These are phyloP conservation scores for Trichosporon inkin DNA, from an alignment of 1,284 basidiomycete species.

Conservation along the genomic window DNA sequence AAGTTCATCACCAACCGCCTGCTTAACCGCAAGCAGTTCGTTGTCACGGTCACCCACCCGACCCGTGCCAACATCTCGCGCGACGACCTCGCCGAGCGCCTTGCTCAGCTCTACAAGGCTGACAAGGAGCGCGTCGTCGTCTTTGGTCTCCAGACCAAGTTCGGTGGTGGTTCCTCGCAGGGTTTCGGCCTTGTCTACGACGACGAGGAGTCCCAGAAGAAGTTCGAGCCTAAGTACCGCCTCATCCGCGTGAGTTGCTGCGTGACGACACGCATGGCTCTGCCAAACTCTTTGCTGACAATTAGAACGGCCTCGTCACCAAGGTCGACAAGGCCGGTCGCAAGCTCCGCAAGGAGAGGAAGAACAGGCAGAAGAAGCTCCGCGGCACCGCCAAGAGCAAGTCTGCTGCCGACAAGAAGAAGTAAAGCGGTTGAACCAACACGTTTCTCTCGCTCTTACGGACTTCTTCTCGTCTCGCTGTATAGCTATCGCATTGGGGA, in stretches of 20 bases:
- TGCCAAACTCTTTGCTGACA: constrained; percentile 1
- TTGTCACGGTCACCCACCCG: constrained; percentile 94
- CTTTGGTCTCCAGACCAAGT: constrained; percentile 77
- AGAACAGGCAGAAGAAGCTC: constrained; percentile 88
- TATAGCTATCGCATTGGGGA: constrained; percentile 10
- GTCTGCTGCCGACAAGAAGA: constrained; percentile 20
- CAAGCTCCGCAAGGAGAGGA: constrained; percentile 98
- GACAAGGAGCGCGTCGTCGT: constrained; percentile 60
- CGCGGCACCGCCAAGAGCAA: constrained; percentile 23
- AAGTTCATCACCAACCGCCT: constrained; percentile 99
- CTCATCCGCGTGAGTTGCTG: constrained; percentile 85
- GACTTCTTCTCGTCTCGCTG: constrained; percentile 3
- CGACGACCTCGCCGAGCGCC: constrained; percentile 87
- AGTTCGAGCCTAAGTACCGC: constrained; percentile 96
- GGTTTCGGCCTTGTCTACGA: constrained; percentile 99
- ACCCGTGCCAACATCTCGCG: constrained; percentile 92
- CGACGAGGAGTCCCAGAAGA: constrained; percentile 87
- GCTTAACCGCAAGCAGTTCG: constrained; percentile 79
- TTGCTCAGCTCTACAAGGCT: constrained; percentile 66
- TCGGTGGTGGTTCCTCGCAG: constrained; percentile 97
- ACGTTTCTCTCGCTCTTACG: constrained; percentile 3
- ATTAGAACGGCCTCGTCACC: constrained; percentile 59
- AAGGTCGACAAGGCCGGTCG: constrained; percentile 87
- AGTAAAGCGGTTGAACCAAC: constrained; percentile 12
- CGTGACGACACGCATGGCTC: not conserved